A percentile compares a stretch with the other conserved stretches of the same genome.
Evolutionary conservation across 495 filamentous ascomycete genomes (phyloP).

Genomic region (Neurospora sp.): DNA sequence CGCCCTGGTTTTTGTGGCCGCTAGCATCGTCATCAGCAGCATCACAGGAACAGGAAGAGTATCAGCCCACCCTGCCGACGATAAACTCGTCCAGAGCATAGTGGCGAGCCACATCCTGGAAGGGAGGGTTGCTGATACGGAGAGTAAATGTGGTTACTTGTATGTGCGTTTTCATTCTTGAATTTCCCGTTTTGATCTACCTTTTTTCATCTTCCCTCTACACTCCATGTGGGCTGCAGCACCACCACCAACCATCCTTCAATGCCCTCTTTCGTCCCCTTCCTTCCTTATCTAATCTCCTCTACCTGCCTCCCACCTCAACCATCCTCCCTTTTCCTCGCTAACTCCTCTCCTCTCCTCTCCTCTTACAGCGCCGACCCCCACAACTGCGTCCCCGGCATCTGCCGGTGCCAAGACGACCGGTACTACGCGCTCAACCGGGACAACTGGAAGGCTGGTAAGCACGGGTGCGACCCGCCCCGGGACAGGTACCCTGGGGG

Average conservation of each 20-base stretch:
- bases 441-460: not conserved
- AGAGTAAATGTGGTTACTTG: not conserved
- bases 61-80: not conserved
- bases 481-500: not conserved
- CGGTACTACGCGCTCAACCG: not conserved
- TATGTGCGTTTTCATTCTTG: not conserved
- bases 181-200: not conserved
- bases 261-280: not conserved
- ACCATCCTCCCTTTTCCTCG: not conserved
- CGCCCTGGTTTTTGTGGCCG: not conserved
- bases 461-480: not conserved
- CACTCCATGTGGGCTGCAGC: not conserved
- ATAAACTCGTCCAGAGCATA: not conserved
- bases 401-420: not conserved
- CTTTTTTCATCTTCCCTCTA: not conserved
- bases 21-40: not conserved
- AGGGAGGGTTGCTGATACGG: not conserved
- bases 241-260: too few relatives aligned
- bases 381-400: not conserved
- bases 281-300: too few relatives aligned
- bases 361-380: not conserved
- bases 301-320: too few relatives aligned
- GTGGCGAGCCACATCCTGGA: not conserved
- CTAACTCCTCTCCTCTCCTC: too few relatives aligned
- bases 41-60: not conserved